Evolutionary conservation across 2,329 filamentous ascomycete species (phyloP), one percentile per base, ranked within the genome.

Genomic region (Aureobasidium sp.): DNA sequence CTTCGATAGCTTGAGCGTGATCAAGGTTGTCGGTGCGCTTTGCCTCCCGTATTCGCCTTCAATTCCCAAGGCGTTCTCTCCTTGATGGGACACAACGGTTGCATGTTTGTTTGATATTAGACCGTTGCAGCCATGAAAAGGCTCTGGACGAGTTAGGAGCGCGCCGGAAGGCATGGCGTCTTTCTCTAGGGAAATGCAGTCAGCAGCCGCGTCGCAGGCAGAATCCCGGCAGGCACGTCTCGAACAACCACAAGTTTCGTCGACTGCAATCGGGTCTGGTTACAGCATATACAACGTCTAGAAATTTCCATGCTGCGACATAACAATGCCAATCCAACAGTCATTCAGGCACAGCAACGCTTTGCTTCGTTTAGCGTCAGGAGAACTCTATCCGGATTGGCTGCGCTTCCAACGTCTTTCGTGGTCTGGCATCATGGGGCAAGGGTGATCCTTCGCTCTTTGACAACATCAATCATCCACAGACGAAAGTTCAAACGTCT

Each of bases 341-440:
- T 32, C 36, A 34, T 24, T 9, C 57, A 60, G 44, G 46, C 46
- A 50, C 44, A 17, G 20, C 12, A 60, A 50, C 57, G 57, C 36
- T 44, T 59, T 32, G 55, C 43, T 47, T 39, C 24, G 43, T 59
- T n/a, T 60, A 60, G 57, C 57, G 44, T 51, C 57, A 60, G 57
- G 57, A 60, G 57, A 60, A 34, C 34, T 43, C 57, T 24, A 41
- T 41, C 46, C 46, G 46, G 57, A 60, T 51, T 60, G 57, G 57
- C 46, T 26, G 57, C 34, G 17, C 10, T 26, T 13, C 15, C 57
- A 60, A 60, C 57, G 57, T 51, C 44, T 24, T 37, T 48, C 43
- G 43, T 5, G 36, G 53, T 57, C 34, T 46, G 39, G 10, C 39
- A 57, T 57, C 53, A 57, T 24, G 39, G 41, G 53, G 53, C 20